Base-by-base conservation (phyloP, 768 basidiomycete species). In the Boletus rubescentipes region DNA sequence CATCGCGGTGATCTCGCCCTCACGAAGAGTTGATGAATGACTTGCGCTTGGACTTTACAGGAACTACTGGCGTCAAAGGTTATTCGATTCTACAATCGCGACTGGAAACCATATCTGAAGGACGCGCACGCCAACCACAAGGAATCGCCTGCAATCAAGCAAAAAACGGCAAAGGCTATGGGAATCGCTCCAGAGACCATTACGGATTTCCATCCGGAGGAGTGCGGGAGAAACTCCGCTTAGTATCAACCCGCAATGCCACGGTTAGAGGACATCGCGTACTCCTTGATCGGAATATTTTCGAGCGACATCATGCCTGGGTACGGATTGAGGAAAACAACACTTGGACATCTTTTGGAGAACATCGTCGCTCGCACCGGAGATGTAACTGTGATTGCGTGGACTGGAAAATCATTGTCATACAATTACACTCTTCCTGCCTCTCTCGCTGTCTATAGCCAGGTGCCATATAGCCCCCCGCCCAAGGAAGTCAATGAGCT, bases 401-500 rank as follows among this genome's bases (percentile, higher is more conserved):
- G 57, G 57, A 35, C 31, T 12, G 57, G 57, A 15, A 43, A 35
- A 4, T 39, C 57, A n/a, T 47, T 35, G 4, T 8, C 20, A 38
- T 58, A 55, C 32, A 55, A 58, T 12, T 51, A 45, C n/a, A 47
- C 53, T 23, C 54, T 55, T 26, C 57, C 57, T n/a, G n/a, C n/a
- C n/a, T n/a, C n/a, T n/a, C n/a, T n/a, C n/a, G n/a, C n/a, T n/a
- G n/a, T n/a, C n/a, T n/a, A n/a, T n/a, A n/a, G n/a, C n/a, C n/a
- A n/a, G n/a, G n/a, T n/a, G n/a, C n/a, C n/a, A n/a, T n/a, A n/a
- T n/a, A n/a, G n/a, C n/a, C n/a, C n/a, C n/a, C n/a, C n/a, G n/a
- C n/a, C n/a, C n/a, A n/a, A n/a, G n/a, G n/a, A n/a, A n/a, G n/a
- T n/a, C n/a, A n/a, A n/a, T n/a, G n/a, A n/a, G n/a, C n/a, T n/a